Base-by-base conservation (phyloP, 1,284 basidiomycete species). In the Marasmius fiardii region DNA sequence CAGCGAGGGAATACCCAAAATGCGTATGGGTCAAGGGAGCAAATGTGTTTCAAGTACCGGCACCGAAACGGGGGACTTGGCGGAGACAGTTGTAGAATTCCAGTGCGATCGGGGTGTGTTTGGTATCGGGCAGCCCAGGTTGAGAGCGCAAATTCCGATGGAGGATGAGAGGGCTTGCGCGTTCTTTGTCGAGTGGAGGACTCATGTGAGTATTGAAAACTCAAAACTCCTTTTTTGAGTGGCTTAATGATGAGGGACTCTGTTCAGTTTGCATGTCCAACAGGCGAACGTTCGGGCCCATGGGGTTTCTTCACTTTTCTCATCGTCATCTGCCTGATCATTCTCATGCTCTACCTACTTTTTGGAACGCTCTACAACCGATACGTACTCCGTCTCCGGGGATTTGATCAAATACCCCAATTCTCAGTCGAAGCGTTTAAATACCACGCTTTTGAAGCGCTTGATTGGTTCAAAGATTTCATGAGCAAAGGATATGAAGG, bases 171-270 rank as follows among this genome's bases (percentile, higher is more conserved):
- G 83, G 5, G 82, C 81, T 16, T 92, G 87, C 67, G 79, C 81
- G 20, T 92, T 83, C 66, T 79, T 85, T 54, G 68, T 89, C 47
- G 88, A 92, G 71, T 91, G 86, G 88, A 76, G 78, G 56, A 90
- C 85, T 20, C 81, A 80, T 61, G 89, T 88, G 60, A 65, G 79
- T 67, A 20, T 41, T 1, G 20, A 41, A 7, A 7, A 2, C 11
- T 18, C 16, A 16, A 14, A 4, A 53, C 39, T 48, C 26, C 48
- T 34, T 18, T 41, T 34, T 12, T 53, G 41, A 12, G 43, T 47
- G 23, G 52, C 35, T 49, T 43, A 55, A 43, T 34, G 41, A 20
- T 33, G 20, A 54, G 58, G 12, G 47, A 43, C 3, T 35, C 14
- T 52, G 18, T 33, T 2, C 56, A 88, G 86, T 77, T 76, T 66